A percentile compares a stretch with the other conserved stretches of the same genome.
Conservation (phyloP, 768 basidiomycete species). For the Kwoniella europaea region DNA sequence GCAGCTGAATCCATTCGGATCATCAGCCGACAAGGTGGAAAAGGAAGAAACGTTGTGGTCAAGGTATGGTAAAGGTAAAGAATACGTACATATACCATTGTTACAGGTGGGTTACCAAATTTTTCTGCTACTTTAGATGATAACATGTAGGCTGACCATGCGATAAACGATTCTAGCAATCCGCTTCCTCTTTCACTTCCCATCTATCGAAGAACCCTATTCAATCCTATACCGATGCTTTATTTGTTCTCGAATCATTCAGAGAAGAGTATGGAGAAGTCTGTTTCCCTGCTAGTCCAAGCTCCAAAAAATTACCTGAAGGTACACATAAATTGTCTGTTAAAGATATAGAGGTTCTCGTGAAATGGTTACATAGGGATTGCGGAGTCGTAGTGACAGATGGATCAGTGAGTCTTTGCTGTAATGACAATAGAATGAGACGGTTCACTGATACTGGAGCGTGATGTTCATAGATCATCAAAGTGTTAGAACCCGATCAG, state of each 20-base stretch:
- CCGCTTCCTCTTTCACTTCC: constrained; percentile 40
- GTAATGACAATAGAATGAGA: too few species aligned
- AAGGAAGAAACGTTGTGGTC: constrained; percentile 51
- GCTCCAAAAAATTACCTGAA: constrained; percentile 50
- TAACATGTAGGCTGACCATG: not conserved
- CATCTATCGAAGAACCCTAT: constrained; percentile 41
- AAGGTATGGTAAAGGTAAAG: constrained; percentile 40
- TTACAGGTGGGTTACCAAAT: constrained; percentile 50
- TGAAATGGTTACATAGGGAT: constrained; percentile 82
- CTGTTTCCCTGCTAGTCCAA: constrained; percentile 33
- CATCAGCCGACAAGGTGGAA: constrained; percentile 33
- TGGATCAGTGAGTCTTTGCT: constrained; percentile 70
- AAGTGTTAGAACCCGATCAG: constrained; percentile 66
- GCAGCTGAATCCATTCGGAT: constrained; percentile 55
- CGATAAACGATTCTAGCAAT: constrained; percentile 31
- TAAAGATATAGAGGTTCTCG: constrained; percentile 69
- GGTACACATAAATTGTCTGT: constrained; percentile 62
- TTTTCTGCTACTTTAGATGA: too few species aligned
- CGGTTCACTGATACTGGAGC: constrained; percentile 75
- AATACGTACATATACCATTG: constrained; percentile 54
- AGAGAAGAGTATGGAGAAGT: constrained; percentile 27
- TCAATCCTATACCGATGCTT: constrained; percentile 38
- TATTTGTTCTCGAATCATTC: constrained; percentile 41
- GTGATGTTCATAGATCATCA: constrained; percentile 76
- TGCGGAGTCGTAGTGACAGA: constrained; percentile 68